A percentile compares a stretch with the other conserved stretches of the same genome.
Conservation (phyloP, 805 yeast species). For the Scheffersomyces stipitis region DNA sequence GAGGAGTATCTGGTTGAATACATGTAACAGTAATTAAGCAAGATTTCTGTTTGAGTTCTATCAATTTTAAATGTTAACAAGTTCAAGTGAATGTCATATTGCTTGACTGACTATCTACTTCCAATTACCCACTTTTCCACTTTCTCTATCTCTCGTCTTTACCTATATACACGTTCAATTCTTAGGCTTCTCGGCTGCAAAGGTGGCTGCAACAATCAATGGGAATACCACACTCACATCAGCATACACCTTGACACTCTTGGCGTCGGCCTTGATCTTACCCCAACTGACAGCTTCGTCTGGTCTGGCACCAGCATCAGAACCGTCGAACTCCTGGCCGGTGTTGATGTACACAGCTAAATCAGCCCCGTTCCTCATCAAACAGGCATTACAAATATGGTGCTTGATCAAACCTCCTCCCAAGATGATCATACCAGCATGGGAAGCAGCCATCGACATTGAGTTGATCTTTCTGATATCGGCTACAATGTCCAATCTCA, state of each 20-base stretch:
- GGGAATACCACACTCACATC: conserved; percentile 96
- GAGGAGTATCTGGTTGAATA: no score
- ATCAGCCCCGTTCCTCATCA: conserved; percentile 99
- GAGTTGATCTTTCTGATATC: conserved; percentile 92
- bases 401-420: conserved; percentile 98
- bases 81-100: no score
- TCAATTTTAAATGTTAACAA: no score
- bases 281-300: conserved; percentile 99
- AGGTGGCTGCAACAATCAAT: conserved; percentile 95
- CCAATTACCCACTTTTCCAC: no score
- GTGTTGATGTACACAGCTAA: conserved; percentile 96
- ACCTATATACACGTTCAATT: no score
- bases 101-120: no score
- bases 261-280: conserved; percentile 93
- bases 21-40: no score
- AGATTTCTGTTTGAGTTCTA: no score
- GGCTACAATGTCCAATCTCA: conserved; percentile 88
- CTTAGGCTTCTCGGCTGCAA: conserved; percentile 55
- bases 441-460: conserved; percentile 90
- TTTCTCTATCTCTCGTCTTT: no score
- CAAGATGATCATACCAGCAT: conserved; percentile 92
- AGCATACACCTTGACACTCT: conserved; percentile 86
- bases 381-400: conserved; percentile 95
- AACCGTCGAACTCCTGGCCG: conserved; percentile 98
- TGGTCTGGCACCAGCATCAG: conserved; percentile 99